Evolutionary conservation across 495 filamentous ascomycete genomes (phyloP).

Genomic region (Beverwykella pulmonaria): DNA sequence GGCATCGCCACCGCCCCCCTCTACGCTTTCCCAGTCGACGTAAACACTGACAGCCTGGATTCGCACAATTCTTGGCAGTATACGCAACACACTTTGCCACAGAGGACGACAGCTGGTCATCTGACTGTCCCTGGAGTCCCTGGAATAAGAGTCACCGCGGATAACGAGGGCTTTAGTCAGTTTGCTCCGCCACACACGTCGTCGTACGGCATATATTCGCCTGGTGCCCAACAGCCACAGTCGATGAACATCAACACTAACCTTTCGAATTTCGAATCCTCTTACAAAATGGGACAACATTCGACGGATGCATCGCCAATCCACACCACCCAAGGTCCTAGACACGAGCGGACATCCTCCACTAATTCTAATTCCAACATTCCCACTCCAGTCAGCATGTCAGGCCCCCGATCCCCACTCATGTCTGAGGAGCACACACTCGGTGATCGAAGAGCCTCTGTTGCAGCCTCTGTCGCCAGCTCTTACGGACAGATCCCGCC

Average conservation of each 20-base stretch:
- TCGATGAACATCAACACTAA: constrained; percentile 13
- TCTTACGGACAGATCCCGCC: constrained; percentile 5
- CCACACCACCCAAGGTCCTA: neutral
- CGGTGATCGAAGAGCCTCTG: constrained; percentile 18
- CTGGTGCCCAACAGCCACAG: constrained; percentile 16
- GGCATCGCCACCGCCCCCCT: constrained; percentile 27
- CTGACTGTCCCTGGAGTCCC: constrained; percentile 22
- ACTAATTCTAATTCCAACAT: constrained; percentile 27
- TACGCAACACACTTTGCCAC: constrained; percentile 33
- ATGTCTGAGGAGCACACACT: constrained; percentile 4
- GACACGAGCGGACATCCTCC: constrained; percentile 28
- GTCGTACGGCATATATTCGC: constrained; percentile 12
- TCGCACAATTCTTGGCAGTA: constrained; percentile 12
- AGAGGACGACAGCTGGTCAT: constrained; percentile 22
- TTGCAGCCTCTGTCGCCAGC: constrained; percentile 17
- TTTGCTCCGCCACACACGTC: constrained; percentile 33
- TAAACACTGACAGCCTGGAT: constrained; percentile 7
- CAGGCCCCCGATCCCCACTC: constrained; percentile 22
- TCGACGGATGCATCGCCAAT: constrained; percentile 16
- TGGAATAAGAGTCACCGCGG: constrained; percentile 26
- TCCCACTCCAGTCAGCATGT: constrained; percentile 30
- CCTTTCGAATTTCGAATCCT: constrained; percentile 10
- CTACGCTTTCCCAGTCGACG: constrained; percentile 17
- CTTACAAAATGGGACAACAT: constrained; percentile 25
- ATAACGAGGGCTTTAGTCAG: constrained; percentile 25